phyloP scores from a whole-genome alignment of 2,329 filamentous ascomycete genomes.

The Colletotrichum australisinense region DNA sequence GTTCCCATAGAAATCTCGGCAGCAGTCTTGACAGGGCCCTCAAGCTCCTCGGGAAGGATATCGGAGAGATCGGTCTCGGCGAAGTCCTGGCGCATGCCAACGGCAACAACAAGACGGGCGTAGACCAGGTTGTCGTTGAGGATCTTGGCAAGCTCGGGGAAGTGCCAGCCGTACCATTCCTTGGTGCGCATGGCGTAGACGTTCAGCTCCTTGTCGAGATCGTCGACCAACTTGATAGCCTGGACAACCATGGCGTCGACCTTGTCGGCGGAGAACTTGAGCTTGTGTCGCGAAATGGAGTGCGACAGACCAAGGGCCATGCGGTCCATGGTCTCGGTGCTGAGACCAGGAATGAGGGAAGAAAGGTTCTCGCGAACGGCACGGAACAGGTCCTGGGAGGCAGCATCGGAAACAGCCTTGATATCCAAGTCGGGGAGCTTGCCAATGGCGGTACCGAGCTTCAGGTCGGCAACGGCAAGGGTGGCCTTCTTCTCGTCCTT shows the following conservation, averaged over 20 bases:
- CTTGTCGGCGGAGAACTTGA: constrained; percentile 99
- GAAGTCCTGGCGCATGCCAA: constrained; percentile 89
- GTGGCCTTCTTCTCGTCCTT: constrained; percentile 99
- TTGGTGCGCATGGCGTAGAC: constrained; percentile 99
- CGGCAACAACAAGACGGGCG: constrained; percentile 85
- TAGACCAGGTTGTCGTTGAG: constrained; percentile 98
- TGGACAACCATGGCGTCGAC: constrained; percentile 99
- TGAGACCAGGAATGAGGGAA: constrained; percentile 89
- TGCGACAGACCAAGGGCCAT: constrained; percentile 98
- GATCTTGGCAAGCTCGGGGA: constrained; percentile 97
- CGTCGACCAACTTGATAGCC: constrained; percentile 92
- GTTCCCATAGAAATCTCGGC: constrained; percentile 99
- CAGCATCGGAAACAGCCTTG: constrained; percentile 81
- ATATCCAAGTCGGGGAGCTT: constrained; percentile 90
- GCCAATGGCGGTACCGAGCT: constrained; percentile 90
- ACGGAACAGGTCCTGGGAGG: constrained; percentile 90
- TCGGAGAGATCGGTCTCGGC: constrained; percentile 83
- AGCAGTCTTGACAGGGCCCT: constrained; percentile 89
- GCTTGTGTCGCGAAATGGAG: constrained; percentile 95
- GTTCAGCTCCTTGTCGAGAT: constrained; percentile 98
- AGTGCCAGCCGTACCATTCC: constrained; percentile 99
- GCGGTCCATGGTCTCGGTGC: constrained; percentile 87
- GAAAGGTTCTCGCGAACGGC: constrained; percentile 92
- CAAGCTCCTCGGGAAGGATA: constrained; percentile 95
- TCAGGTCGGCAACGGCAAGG: constrained; percentile 92